A percentile compares a stretch with the other conserved stretches of the same genome.
These are phyloP conservation scores for Puccinellia tenuiflora DNA, from an alignment of 176 grass and related monocot species.

Conservation along the genomic window DNA sequence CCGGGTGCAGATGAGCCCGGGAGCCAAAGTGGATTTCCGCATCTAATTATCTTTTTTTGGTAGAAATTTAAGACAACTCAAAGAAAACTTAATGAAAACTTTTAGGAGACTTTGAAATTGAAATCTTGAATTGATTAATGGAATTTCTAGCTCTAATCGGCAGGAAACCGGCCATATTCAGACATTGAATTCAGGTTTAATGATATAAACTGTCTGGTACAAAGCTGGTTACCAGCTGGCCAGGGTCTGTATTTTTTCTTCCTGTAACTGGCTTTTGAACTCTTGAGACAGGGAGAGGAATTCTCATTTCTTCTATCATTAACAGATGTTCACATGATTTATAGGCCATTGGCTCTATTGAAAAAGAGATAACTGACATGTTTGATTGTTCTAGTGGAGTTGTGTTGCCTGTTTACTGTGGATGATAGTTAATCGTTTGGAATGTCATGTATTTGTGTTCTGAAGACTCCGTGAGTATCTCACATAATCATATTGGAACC, in stretches of 20 bases:
- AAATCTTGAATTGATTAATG: background rate
- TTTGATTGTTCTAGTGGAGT: too few relatives aligned
- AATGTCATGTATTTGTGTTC: background rate
- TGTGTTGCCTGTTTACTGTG: too few relatives aligned
- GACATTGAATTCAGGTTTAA: background rate
- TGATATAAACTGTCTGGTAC: background rate
- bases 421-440: too few relatives aligned
- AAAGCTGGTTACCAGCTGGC: background rate
- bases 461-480: background rate
- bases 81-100: background rate
- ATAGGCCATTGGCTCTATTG: background rate
- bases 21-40: too few relatives aligned
- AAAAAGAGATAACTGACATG: too few relatives aligned
- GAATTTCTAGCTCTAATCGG: background rate
- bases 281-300: background rate
- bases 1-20: too few relatives aligned
- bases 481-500: constrained; percentile 5
- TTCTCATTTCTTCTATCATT: background rate
- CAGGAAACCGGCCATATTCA: background rate
- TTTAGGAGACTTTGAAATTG: background rate
- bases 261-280: background rate
- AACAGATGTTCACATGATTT: background rate
- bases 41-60: background rate
- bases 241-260: background rate
- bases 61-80: background rate